Percentiles rank a stretch among this genome's conserved stretches.
Conservation (phyloP, 2,329 filamentous ascomycete genomes). For the Fusarium bactridioides region DNA sequence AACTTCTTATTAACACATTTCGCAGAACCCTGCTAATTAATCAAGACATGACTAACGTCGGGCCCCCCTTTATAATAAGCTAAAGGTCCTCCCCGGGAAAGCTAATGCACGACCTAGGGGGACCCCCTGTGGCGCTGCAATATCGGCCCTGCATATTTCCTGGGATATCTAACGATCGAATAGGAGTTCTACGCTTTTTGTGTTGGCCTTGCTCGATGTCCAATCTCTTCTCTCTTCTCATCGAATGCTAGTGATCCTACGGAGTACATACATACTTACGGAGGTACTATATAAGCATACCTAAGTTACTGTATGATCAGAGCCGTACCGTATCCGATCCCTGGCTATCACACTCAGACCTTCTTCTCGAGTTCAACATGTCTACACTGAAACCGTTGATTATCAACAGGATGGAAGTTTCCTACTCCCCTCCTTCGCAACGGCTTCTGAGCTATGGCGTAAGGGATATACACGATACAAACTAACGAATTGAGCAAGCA, state of each 20-base stretch:
- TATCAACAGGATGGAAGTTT: slow-evolving; percentile 14
- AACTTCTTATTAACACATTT: slow-evolving; percentile 17
- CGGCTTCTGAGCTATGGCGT: neutral
- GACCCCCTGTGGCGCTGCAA: slow-evolving; percentile 27
- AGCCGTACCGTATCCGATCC: slow-evolving; percentile 17
- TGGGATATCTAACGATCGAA: slow-evolving; percentile 24
- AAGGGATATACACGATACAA: neutral
- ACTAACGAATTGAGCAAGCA: neutral
- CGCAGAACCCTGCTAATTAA: neutral
- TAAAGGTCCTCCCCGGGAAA: slow-evolving; percentile 34
- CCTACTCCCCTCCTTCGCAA: neutral
- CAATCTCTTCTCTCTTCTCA: slow-evolving; percentile 36
- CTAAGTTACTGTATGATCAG: neutral
- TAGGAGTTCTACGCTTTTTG: slow-evolving; percentile 25
- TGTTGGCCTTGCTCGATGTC: slow-evolving; percentile 16
- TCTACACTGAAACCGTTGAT: slow-evolving; percentile 25
- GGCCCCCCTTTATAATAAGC: slow-evolving; percentile 9
- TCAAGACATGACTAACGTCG: neutral
- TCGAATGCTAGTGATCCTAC: slow-evolving; percentile 24
- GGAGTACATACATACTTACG: neutral
- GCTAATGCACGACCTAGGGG: slow-evolving; percentile 25
- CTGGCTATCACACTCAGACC: neutral
- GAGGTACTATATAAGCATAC: neutral
- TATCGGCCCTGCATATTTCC: slow-evolving; percentile 31
- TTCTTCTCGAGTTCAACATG: neutral